Evolutionary conservation across 192 early-diverging fungal species (phyloP).

Genomic region (Pilobolus umbonatus): DNA sequence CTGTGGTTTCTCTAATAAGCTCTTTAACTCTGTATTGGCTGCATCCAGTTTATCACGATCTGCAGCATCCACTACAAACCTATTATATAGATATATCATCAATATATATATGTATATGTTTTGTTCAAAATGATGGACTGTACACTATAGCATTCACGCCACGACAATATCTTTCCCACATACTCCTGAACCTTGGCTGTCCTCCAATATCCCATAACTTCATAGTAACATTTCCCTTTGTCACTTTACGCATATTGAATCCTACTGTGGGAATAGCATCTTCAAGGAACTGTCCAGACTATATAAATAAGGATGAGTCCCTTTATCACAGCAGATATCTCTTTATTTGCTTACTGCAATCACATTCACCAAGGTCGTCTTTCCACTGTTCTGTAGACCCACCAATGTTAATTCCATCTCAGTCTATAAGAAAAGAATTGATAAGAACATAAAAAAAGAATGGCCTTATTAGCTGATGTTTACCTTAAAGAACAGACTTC

Average conservation of each 20-base stretch:
- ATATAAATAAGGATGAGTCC: slow-evolving; percentile 1
- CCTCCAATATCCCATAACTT: slow-evolving; percentile 99
- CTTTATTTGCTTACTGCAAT: slow-evolving; percentile 58
- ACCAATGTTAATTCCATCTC: slow-evolving; percentile 90
- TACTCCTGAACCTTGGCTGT: slow-evolving; percentile 93
- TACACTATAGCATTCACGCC: slow-evolving; percentile 98
- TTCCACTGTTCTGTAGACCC: slow-evolving; percentile 83
- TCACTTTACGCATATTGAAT: slow-evolving; percentile 97
- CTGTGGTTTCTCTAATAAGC: slow-evolving; percentile 89
- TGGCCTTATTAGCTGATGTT: not conserved
- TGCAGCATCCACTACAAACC: slow-evolving; percentile 95
- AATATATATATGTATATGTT: not conserved
- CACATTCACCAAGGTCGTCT: slow-evolving; percentile 82
- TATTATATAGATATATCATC: slow-evolving; percentile 25
- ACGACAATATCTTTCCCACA: slow-evolving; percentile 88
- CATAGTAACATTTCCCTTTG: slow-evolving; percentile 93
- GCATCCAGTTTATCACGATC: slow-evolving; percentile 92
- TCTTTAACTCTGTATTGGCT: slow-evolving; percentile 87
- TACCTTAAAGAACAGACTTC: slow-evolving; percentile 78
- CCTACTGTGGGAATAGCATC: slow-evolving; percentile 97
- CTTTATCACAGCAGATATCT: not conserved
- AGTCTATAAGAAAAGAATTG: slow-evolving; percentile 36
- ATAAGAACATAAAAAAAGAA: slow-evolving; percentile 1
- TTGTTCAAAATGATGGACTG: slow-evolving; percentile 14
- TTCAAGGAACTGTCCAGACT: slow-evolving; percentile 77